phyloP scores from a whole-genome alignment of 2,329 filamentous ascomycete species.

The Grosmannia serpens region DNA sequence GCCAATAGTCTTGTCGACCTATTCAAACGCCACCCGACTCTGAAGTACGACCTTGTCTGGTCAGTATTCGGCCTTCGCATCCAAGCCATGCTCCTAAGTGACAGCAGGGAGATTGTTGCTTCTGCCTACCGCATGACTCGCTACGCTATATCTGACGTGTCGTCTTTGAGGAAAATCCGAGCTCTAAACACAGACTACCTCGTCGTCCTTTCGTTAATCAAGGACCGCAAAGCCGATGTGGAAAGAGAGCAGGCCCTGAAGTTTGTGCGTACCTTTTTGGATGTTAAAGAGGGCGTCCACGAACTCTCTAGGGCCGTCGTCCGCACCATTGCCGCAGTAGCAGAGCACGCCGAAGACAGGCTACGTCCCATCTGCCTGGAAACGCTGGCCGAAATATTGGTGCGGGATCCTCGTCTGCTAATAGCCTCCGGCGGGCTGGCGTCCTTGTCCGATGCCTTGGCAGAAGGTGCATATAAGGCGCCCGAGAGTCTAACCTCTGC shows the following conservation, averaged over 20 bases:
- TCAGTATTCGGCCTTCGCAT: slow-evolving; percentile 86
- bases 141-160: slow-evolving; percentile 86
- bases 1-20: slow-evolving; percentile 90
- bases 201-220: slow-evolving; percentile 83
- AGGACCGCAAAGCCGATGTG: slow-evolving; percentile 92
- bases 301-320: slow-evolving; percentile 83
- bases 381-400: slow-evolving; percentile 82
- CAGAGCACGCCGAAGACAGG: slow-evolving; percentile 75
- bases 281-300: slow-evolving; percentile 82
- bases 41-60: slow-evolving; percentile 97
- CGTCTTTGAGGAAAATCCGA: slow-evolving; percentile 80
- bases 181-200: slow-evolving; percentile 83
- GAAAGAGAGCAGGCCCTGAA: slow-evolving; percentile 96
- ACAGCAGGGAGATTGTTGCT: slow-evolving; percentile 89
- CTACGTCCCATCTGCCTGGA: slow-evolving; percentile 84
- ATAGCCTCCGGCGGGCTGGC: slow-evolving; percentile 75
- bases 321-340: slow-evolving; percentile 80
- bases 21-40: slow-evolving; percentile 83
- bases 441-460: slow-evolving; percentile 80
- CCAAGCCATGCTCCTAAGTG: slow-evolving; percentile 91
- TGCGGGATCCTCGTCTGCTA: slow-evolving; percentile 72
- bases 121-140: slow-evolving; percentile 88
- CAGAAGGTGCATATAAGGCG: slow-evolving; percentile 83
- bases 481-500: slow-evolving; percentile 79
- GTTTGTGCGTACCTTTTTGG: slow-evolving; percentile 87